phyloP scores from a whole-genome alignment of 1,284 basidiomycete species.

The Ceratobasidium papillatum region DNA sequence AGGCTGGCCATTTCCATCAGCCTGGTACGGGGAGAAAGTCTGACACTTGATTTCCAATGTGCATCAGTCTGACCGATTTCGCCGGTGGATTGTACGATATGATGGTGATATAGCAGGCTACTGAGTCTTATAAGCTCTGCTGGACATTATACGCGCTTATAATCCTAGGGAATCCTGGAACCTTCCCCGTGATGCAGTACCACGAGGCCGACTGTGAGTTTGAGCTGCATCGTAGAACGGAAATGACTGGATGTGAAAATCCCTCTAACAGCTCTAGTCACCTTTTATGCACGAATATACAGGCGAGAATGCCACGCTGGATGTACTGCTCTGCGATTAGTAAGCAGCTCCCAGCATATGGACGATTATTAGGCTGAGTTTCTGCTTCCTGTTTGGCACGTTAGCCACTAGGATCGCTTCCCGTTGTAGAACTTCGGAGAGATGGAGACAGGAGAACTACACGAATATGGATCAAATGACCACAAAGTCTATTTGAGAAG shows the following conservation, averaged over 20 bases:
- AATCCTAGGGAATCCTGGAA: no score
- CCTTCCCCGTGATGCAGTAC: no score
- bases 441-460: not conserved
- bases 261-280: not conserved
- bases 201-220: not conserved
- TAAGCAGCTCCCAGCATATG: not conserved
- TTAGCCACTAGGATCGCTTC: slow-evolving; percentile 1
- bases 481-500: not conserved
- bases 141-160: no score
- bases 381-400: not conserved
- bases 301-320: not conserved
- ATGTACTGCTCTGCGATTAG: not conserved
- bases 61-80: no score
- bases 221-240: slow-evolving; percentile 8
- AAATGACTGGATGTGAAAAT: not conserved
- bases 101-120: no score
- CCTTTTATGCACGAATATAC: not conserved
- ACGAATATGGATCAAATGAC: not conserved
- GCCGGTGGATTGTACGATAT: no score
- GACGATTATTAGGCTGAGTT: not conserved
- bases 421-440: not conserved
- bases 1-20: no score
- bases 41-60: no score
- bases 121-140: no score
- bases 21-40: no score